These are phyloP conservation scores for Hanseniaspora occidentalis DNA, from an alignment of 805 yeast species.

Conservation along the genomic window DNA sequence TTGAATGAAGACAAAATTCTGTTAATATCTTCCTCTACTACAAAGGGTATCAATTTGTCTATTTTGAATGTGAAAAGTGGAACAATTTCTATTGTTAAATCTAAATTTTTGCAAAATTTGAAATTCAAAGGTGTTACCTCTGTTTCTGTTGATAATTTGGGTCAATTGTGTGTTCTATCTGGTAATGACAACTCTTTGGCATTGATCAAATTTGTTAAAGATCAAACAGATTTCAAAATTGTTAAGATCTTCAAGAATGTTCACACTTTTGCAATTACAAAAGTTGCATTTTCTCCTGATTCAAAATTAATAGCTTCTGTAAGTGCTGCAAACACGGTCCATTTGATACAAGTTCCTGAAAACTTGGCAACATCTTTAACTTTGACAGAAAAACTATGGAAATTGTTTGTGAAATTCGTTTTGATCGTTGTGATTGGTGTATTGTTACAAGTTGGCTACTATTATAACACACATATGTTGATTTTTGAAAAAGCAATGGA, in stretches of 20 bases:
- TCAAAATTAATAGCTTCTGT: slow-evolving; percentile 58
- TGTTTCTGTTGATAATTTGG: slow-evolving; percentile 28
- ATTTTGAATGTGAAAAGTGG: slow-evolving; percentile 18
- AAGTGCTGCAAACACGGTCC: slow-evolving; percentile 66
- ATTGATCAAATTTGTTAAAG: slow-evolving; percentile 32
- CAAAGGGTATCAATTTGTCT: slow-evolving; percentile 28
- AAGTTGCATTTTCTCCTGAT: slow-evolving; percentile 54
- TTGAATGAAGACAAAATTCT: slow-evolving; percentile 26
- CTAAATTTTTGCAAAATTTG: slow-evolving; percentile 27
- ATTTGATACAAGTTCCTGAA: slow-evolving; percentile 47
- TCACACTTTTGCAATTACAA: slow-evolving; percentile 71
- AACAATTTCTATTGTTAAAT: slow-evolving; percentile 11
- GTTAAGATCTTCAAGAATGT: slow-evolving; percentile 43
- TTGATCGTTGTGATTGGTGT: slow-evolving; percentile 16
- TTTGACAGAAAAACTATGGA: slow-evolving; percentile 13
- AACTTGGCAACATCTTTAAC: slow-evolving; percentile 29
- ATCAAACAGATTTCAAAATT: slow-evolving; percentile 31
- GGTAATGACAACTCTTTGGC: slow-evolving; percentile 51
- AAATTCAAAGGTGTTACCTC: slow-evolving; percentile 44
- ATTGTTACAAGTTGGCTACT: slow-evolving; percentile 14
- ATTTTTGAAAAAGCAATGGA: slow-evolving; percentile 10
- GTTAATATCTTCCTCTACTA: slow-evolving; percentile 31
- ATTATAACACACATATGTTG: slow-evolving; percentile 16
- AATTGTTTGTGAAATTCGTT: slow-evolving; percentile 15
- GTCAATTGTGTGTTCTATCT: slow-evolving; percentile 30